Evolutionary conservation across 176 grass and related monocot genomes (phyloP), one percentile per base, ranked within the genome.

Genomic region (Triticum urartu): DNA sequence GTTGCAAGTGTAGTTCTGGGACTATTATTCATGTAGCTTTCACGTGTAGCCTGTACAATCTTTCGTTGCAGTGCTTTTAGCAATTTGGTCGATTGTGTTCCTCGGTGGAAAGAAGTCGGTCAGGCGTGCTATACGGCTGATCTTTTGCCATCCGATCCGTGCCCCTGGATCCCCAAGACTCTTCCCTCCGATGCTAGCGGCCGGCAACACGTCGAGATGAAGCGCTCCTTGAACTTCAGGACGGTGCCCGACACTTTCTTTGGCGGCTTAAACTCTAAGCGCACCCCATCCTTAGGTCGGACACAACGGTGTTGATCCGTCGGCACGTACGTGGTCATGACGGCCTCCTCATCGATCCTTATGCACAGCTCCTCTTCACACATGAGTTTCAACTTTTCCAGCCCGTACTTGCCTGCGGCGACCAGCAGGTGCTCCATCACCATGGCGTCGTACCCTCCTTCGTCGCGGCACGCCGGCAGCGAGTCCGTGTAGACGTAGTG

Each of bases 401-500:
- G 11, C 6, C 21, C 71, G 0, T 48, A 74, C 71, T 43, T 26
- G 42, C 45, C 40, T 1, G 71, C 71, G 7, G 22, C 71, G 6
- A 74, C 71, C 1, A 85, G 59, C 68, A 89, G 0, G 7, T 76
- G 67, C 25, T 85, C 82, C 58, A 67, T 62, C 28, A n/a, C 15
- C 43, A 42, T 61, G 3, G 28, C 22, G 63, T 11, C 7, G 3
- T 28, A 42, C 0, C 34, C 61, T 4, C 43, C 20, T 1, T n/a
- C 15, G 0, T 33, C 70, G 70, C 1, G 2, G 11, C 69, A 22
- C 36, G 1, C 11, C 5, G 72, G 87, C 5, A 84, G 34, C 6
- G 62, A 33, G 0, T 26, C 80, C 4, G 42, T 77, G 62, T 88
- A 88, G 59, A 88, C 9, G 62, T 83, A 89, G 65, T 34, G 82